These are phyloP conservation scores for Nematocida minor DNA, from an alignment of 371 early-diverging fungal species.

Conservation along the genomic window DNA sequence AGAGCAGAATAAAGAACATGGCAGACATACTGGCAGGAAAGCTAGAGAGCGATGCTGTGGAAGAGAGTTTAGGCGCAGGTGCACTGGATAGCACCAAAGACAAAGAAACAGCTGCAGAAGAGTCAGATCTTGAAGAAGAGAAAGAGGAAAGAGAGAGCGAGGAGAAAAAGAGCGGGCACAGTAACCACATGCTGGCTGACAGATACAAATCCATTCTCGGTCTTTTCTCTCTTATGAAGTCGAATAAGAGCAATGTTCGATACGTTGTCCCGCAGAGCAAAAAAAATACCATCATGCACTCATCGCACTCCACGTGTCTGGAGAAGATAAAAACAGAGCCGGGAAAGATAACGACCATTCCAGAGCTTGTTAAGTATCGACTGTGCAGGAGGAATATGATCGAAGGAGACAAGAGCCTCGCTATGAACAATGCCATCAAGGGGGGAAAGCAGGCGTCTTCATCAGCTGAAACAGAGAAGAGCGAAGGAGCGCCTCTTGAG, in stretches of 20 bases:
- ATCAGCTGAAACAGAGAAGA: background rate
- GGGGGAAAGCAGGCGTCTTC: background rate
- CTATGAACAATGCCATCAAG: background rate
- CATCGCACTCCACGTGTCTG: conserved; percentile 31
- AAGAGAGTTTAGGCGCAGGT: background rate
- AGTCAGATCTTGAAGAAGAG: too few relatives aligned
- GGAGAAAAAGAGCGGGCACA: too few relatives aligned
- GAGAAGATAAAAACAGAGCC: conserved; percentile 25
- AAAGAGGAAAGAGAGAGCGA: too few relatives aligned
- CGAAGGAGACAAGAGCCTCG: background rate
- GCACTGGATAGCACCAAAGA: background rate
- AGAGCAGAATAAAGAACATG: background rate
- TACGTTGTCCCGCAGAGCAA: conserved; percentile 26
- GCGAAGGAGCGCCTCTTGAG: background rate
- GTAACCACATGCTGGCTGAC: too few relatives aligned
- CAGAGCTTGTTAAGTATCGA: conserved; percentile 38
- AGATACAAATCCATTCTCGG: conserved; percentile 7
- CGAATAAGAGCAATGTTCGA: conserved; percentile 45
- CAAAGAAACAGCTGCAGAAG: too few relatives aligned
- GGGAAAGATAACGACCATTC: conserved; percentile 34
- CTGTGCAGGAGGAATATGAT: background rate
- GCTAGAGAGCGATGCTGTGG: background rate
- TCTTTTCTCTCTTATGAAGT: conserved; percentile 38
- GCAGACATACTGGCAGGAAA: background rate
- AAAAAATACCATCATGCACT: conserved; percentile 33